phyloP scores from a whole-genome alignment of 306 rosid genomes.

The Rosa persica region DNA sequence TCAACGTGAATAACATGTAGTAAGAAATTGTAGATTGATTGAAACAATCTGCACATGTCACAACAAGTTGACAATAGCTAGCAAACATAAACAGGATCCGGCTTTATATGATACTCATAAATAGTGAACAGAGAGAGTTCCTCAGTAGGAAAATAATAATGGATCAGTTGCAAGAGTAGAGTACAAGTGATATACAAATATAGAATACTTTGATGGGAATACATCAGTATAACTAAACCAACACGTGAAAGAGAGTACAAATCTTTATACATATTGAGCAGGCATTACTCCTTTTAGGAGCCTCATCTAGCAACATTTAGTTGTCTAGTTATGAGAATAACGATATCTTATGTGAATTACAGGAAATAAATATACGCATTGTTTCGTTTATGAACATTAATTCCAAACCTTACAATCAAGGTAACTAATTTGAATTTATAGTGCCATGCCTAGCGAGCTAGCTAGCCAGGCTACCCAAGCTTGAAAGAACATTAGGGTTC shows the following conservation, averaged over 20 bases:
- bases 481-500: constrained; percentile 19
- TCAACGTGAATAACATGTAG: neutral
- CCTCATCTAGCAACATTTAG: constrained; percentile 43
- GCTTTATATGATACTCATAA: constrained; percentile 1
- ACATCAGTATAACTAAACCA: constrained; percentile 1
- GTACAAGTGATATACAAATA: neutral
- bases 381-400: neutral
- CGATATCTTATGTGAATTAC: constrained; percentile 14
- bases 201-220: neutral
- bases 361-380: constrained; percentile 12
- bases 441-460: neutral
- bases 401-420: constrained; percentile 11
- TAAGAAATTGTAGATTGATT: neutral
- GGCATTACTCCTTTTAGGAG: constrained; percentile 22
- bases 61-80: neutral
- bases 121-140: constrained; percentile 5
- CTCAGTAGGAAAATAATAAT: neutral
- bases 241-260: constrained; percentile 23
- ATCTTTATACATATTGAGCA: constrained; percentile 16
- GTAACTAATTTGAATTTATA: neutral
- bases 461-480: constrained; percentile 14
- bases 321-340: constrained; percentile 21
- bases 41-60: neutral
- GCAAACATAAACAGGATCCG: neutral
- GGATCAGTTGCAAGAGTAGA: constrained; percentile 16